Base-by-base conservation (phyloP, 148 eudicot genomes). In the Camellia granthamiana region DNA sequence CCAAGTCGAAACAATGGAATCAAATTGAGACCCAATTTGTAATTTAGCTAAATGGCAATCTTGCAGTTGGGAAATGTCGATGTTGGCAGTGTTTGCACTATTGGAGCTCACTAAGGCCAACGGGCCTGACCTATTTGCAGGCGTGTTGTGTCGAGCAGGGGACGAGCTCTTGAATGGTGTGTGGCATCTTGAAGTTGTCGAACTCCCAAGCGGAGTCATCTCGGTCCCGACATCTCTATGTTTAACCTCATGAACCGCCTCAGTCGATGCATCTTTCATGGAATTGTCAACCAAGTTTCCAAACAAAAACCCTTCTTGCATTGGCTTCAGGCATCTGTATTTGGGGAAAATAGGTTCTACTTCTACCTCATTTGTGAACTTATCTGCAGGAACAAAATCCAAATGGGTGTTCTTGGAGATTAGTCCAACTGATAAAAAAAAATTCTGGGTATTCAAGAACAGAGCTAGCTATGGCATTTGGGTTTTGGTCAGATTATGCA, bases 181-280 rank as follows among this genome's bases (percentile, higher is more conserved):
- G 64, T 84, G 91, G 62, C 98, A 92, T 83, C 95, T 88, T 70
- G 97, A 94, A 74, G 97, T 91, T 41, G 92, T 91, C 15, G 91
- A 90, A 78, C 98, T 94, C 12, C 90, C 97, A 52, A 94, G 83
- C 0, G 98, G 98, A 21, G 97, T 92, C 98, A 92, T 94, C 80
- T 94, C 98, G 13, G 98, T 94, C 56, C 98, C 98, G 55, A 87
- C 69, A 82, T 94, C 97, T 78, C 92, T 85, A 81, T 94, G 97
- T 78, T 91, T 81, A 18, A 84, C 80, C 52, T 85, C 92, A 11
- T 81, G 83, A 70, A 83, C 77, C 64, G 85, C 84, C 46, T 90
- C 92, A n/a, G 86, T 76, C 18, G 72, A 69, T 30, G 87, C 88
- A 46, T 86, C 86, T 76, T 77, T 86, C 84, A 73, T 84, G 44